A percentile compares a stretch with the other conserved stretches of the same genome.
phyloP scores from a whole-genome alignment of 2,329 filamentous ascomycete genomes.

The Onygena corvina region DNA sequence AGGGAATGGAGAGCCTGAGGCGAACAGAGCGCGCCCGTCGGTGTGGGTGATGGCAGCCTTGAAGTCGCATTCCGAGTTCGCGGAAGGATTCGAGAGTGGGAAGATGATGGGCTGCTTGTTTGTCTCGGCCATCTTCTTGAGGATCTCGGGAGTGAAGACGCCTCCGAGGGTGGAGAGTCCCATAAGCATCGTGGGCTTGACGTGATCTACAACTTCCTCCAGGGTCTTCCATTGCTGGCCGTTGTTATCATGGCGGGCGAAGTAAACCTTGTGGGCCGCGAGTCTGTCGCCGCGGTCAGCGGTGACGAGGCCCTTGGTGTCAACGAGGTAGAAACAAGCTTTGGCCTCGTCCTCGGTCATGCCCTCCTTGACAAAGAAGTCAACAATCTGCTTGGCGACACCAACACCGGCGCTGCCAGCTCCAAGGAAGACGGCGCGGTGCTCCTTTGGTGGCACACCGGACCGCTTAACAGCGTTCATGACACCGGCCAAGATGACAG shows the following conservation, averaged over 20 bases:
- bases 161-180: slow-evolving; percentile 90
- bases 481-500: slow-evolving; percentile 78
- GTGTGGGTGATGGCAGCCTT: slow-evolving; percentile 87
- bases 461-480: slow-evolving; percentile 70
- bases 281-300: slow-evolving; percentile 85
- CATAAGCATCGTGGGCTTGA: slow-evolving; percentile 88
- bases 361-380: slow-evolving; percentile 89
- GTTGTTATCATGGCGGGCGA: slow-evolving; percentile 52
- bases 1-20: slow-evolving; percentile 85
- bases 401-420: slow-evolving; percentile 92
- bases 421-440: slow-evolving; percentile 90
- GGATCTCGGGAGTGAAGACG: slow-evolving; percentile 78
- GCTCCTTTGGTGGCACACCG: slow-evolving; percentile 72
- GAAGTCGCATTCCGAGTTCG: slow-evolving; percentile 95
- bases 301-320: slow-evolving; percentile 92
- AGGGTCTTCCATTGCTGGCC: slow-evolving; percentile 61
- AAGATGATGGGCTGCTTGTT: slow-evolving; percentile 84
- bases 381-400: slow-evolving; percentile 93
- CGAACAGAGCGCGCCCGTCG: slow-evolving; percentile 82
- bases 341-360: slow-evolving; percentile 76
- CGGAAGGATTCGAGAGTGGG: slow-evolving; percentile 89
- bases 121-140: slow-evolving; percentile 50
- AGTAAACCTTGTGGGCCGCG: slow-evolving; percentile 71
- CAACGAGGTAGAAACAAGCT: slow-evolving; percentile 92
- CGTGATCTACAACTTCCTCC: slow-evolving; percentile 84